Conservation (phyloP, 345 rosid genomes). For the Gossypium turneri region DNA sequence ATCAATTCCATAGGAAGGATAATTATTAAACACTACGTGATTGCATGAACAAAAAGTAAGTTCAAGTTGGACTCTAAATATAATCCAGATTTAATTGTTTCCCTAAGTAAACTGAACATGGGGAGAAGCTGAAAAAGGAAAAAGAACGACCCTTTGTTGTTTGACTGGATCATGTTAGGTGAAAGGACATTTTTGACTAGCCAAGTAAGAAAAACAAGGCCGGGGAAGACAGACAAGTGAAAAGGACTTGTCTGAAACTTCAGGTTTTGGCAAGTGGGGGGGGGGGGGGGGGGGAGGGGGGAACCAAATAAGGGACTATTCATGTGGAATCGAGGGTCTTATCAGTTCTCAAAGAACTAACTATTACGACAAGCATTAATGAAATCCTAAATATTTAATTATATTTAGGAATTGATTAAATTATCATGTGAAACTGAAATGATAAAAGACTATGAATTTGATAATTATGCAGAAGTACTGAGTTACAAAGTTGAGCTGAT, state of each 20-base stretch:
- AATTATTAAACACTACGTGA: background rate
- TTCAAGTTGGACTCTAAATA: too few species aligned
- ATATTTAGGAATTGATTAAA: background rate
- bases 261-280: background rate
- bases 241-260: background rate
- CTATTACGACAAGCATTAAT: background rate
- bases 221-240: background rate
- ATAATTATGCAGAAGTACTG: background rate
- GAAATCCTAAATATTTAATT: background rate
- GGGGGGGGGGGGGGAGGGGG: background rate
- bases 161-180: slow-evolving; percentile 4
- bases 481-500: background rate
- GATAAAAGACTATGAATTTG: background rate
- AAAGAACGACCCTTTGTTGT: too few species aligned
- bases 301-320: background rate
- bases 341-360: background rate
- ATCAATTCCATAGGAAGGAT: background rate
- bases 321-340: slow-evolving; percentile 7
- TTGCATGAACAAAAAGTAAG: too few species aligned
- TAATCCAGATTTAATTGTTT: too few species aligned
- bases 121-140: too few species aligned
- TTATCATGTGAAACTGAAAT: background rate
- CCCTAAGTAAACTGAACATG: too few species aligned
- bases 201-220: background rate
- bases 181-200: slow-evolving; percentile 9